phyloP scores from a whole-genome alignment of 495 filamentous ascomycete species.

The Aspergillus haitiensis region DNA sequence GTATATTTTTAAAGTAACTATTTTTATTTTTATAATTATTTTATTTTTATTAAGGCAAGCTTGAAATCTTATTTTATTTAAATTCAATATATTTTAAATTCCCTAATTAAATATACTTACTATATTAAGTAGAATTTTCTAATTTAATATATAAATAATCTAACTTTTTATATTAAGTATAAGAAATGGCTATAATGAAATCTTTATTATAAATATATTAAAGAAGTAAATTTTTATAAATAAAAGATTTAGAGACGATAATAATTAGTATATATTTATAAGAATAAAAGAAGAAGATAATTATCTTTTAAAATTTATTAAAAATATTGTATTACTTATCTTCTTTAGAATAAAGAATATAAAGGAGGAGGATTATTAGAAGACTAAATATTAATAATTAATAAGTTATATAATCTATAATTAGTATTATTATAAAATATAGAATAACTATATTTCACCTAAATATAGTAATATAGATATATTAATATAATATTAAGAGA shows the following conservation, averaged over 20 bases:
- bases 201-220: background rate
- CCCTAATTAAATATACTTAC: background rate
- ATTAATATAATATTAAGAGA: background rate
- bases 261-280: background rate
- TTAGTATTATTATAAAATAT: background rate
- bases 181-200: background rate
- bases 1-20: background rate
- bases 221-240: background rate
- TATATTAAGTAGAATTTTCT: background rate
- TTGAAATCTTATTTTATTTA: no score
- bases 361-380: no score
- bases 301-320: background rate
- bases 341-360: no score
- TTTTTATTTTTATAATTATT: conserved; percentile 4
- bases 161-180: background rate
- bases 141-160: background rate
- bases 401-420: background rate
- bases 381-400: background rate
- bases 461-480: background rate
- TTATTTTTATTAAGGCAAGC: background rate
- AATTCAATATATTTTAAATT: no score
- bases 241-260: background rate
- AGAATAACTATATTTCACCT: background rate
- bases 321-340: no score
- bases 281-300: background rate